Evolutionary conservation across 2,329 filamentous ascomycete species (phyloP).

Genomic region (Botrytis galanthina): DNA sequence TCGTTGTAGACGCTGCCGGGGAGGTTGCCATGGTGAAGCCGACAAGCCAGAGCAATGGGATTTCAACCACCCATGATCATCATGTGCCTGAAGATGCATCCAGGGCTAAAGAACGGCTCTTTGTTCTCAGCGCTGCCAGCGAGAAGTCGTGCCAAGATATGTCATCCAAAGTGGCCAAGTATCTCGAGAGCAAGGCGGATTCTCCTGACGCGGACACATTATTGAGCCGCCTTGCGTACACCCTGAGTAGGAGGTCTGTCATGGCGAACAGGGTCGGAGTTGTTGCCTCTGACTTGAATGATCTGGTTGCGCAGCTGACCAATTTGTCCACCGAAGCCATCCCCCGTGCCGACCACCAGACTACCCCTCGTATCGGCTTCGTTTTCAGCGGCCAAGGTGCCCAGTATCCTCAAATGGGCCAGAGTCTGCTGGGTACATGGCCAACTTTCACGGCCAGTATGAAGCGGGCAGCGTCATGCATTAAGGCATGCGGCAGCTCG

Average conservation of each 20-base stretch:
- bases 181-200: background rate
- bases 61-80: no score
- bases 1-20: slow-evolving; percentile 10
- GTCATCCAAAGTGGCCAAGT: no score
- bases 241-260: background rate
- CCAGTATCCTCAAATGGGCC: slow-evolving; percentile 21
- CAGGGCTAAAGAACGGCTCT: background rate
- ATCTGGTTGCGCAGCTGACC: no score
- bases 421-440: no score
- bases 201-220: background rate
- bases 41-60: no score
- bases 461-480: no score
- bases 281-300: background rate
- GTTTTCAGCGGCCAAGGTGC: slow-evolving; percentile 29
- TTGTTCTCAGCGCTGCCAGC: background rate
- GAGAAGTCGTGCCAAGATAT: background rate
- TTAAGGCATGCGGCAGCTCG: slow-evolving; percentile 34
- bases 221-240: background rate
- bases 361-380: slow-evolving; percentile 6
- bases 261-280: background rate
- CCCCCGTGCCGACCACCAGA: background rate
- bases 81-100: no score
- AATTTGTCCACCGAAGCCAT: background rate
- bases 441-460: no score
- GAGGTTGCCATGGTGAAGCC: background rate